Base-by-base conservation (phyloP, 2,329 filamentous ascomycete genomes). In the Penicillium hesseltinei region DNA sequence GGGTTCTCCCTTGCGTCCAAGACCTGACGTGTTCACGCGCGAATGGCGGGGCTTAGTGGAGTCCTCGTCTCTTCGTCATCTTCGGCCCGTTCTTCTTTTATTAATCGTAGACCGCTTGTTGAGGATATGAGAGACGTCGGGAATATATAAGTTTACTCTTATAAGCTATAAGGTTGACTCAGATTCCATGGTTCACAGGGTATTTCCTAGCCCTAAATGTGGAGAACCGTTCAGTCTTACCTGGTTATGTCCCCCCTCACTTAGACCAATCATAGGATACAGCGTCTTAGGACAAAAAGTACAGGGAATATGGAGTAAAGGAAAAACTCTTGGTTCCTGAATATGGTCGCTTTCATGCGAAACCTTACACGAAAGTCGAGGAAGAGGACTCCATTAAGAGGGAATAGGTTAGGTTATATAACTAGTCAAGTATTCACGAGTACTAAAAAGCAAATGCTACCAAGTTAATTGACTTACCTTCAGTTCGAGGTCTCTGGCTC, bases 11-110 rank as follows among this genome's bases (percentile, higher is more conserved):
- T 53, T 57, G 55, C 58, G 44, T 53, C 59, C 54, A 52, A 52
- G 56, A 51, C 57, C 62, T 64, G 65, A 67, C 64, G 65, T 67
- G 65, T 63, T 62, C 65, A 59, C 55, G 61, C 60, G 54, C 61
- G 57, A 67, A 65, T 66, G 64, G 65, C 59, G 63, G 65, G 64
- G 63, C 59, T 43, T 54, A 50, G 62, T 63, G 56, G 51, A 52
- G 55, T 46, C 33, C 13, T 44, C 3, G 35, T 46, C 2, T 54
- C 11, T 13, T 36, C 38, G 23, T 33, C 42, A 46, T 44, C 23
- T 55, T 15, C 21, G n/a, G 11, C 13, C 47, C 35, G 4, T 42
- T 23, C 27, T 13, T 5, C 5, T n/a, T 38, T 49, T 29, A 11
- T 35, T 8, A n/a, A 46, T 45, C 19, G 10, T 36, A 25, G 21